A percentile compares a stretch with the other conserved stretches of the same genome.
Evolutionary conservation across 2,329 filamentous ascomycete genomes (phyloP).

Genomic region (Xylariomycetidae sp.): DNA sequence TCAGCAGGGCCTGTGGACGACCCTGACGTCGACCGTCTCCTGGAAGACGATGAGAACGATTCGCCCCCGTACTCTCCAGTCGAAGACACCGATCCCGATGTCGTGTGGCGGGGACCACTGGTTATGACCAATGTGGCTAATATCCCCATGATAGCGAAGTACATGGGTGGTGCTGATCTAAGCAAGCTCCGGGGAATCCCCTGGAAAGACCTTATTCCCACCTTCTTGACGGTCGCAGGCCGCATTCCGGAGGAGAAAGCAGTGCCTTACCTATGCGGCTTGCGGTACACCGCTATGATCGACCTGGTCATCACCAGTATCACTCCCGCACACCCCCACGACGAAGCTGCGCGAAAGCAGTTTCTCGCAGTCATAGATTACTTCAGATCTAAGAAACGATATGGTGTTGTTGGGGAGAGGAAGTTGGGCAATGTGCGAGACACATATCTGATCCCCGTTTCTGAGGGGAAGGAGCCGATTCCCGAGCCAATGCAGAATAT

Average conservation of each 20-base stretch:
- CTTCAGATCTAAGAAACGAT: constrained; percentile 74
- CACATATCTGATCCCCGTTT: constrained; percentile 83
- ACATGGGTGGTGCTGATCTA: constrained; percentile 79
- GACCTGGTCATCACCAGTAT: constrained; percentile 80
- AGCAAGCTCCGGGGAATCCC: constrained; percentile 41
- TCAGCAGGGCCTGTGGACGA: constrained; percentile 62
- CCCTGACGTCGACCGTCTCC: constrained; percentile 81
- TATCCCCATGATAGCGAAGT: constrained; percentile 71
- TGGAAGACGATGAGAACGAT: constrained; percentile 74
- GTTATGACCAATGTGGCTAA: constrained; percentile 73
- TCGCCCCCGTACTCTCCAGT: constrained; percentile 80
- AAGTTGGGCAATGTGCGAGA: constrained; percentile 72
- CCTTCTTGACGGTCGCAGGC: constrained; percentile 64
- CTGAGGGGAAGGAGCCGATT: constrained; percentile 61
- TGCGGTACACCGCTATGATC: constrained; percentile 74
- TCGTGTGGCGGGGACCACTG: constrained; percentile 72
- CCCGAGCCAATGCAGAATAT: constrained; percentile 86
- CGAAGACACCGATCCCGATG: constrained; percentile 64
- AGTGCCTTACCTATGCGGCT: constrained; percentile 82
- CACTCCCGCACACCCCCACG: constrained; percentile 47
- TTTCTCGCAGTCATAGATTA: constrained; percentile 83
- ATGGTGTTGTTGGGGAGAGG: constrained; percentile 80
- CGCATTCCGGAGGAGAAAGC: constrained; percentile 78
- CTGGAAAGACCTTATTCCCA: constrained; percentile 73
- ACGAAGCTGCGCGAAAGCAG: constrained; percentile 51